Evolutionary conservation across 1,284 basidiomycete species (phyloP).

Genomic region (Heterobasidion irregulare): DNA sequence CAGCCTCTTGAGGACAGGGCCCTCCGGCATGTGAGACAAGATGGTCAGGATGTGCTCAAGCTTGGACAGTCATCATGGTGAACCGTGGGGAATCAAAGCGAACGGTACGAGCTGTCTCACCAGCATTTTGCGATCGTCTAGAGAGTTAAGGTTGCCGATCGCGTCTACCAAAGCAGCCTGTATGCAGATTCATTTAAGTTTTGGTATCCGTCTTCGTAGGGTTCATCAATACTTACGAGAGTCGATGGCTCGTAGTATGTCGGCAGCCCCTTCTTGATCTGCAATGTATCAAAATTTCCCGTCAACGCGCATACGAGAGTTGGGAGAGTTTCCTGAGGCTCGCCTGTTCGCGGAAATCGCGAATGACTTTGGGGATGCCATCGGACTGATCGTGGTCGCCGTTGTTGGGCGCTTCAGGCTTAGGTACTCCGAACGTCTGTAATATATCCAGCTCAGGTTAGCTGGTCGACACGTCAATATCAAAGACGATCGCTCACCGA

Average conservation of each 20-base stretch:
- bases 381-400: background rate
- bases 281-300: background rate
- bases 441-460: background rate
- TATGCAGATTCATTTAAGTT: background rate
- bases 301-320: too few species aligned
- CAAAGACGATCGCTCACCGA: background rate
- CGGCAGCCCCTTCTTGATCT: conserved; percentile 38
- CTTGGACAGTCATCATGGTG: conserved; percentile 25
- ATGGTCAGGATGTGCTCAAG: conserved; percentile 66
- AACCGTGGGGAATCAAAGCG: conserved; percentile 18
- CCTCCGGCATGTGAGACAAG: conserved; percentile 46
- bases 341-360: conserved; percentile 38
- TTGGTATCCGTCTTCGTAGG: background rate
- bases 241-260: conserved; percentile 29
- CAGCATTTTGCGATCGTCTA: conserved; percentile 64
- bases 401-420: background rate
- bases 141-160: conserved; percentile 43
- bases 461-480: background rate
- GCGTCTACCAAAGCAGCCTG: conserved; percentile 49
- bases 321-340: too few species aligned
- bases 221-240: background rate
- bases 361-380: conserved; percentile 23
- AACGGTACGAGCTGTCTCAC: conserved; percentile 20
- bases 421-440: background rate
- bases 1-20: conserved; percentile 33